A percentile compares a stretch with the other conserved stretches of the same genome.
These are phyloP conservation scores for Marasmius fiardii DNA, from an alignment of 1,284 basidiomycete genomes.

Conservation along the genomic window DNA sequence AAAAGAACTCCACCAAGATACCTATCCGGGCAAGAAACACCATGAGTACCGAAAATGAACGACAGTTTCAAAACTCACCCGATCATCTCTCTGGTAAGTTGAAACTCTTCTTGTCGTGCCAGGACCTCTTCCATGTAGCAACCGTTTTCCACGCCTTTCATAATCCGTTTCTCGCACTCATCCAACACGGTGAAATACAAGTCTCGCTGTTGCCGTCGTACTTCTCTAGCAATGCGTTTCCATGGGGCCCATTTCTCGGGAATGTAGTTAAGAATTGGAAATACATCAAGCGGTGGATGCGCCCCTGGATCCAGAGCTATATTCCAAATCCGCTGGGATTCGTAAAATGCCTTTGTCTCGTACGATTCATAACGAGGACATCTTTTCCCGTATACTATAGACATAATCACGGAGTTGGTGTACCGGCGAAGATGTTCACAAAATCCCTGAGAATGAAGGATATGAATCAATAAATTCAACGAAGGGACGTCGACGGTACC, in stretches of 20 bases:
- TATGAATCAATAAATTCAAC: constrained; percentile 15
- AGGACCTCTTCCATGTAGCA: constrained; percentile 11
- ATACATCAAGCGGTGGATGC: constrained; percentile 26
- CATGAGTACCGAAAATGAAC: not conserved
- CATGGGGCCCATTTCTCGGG: constrained; percentile 25
- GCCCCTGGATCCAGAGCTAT: constrained; percentile 22
- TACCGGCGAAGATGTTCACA: constrained; percentile 25
- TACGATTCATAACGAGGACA: constrained; percentile 17
- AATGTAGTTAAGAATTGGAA: constrained; percentile 24
- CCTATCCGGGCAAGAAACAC: constrained; percentile 6
- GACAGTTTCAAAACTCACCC: not conserved
- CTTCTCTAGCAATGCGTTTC: constrained; percentile 19
- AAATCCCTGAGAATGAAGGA: constrained; percentile 22
- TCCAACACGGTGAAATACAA: constrained; percentile 18
- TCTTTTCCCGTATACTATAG: constrained; percentile 30
- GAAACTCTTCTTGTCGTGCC: constrained; percentile 4
- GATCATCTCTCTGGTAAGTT: too few relatives aligned
- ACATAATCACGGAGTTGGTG: constrained; percentile 27
- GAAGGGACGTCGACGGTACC: constrained; percentile 19
- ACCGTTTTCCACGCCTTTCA: constrained; percentile 6
- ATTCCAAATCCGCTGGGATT: constrained; percentile 22
- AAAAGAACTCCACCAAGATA: constrained; percentile 18
- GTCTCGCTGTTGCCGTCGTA: constrained; percentile 18
- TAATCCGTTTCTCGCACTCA: constrained; percentile 8
- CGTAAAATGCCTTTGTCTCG: constrained; percentile 19